Evolutionary conservation across 1,139 yeast species (phyloP), one percentile per base, ranked within the genome.

Genomic region (Protomyces inouyei): DNA sequence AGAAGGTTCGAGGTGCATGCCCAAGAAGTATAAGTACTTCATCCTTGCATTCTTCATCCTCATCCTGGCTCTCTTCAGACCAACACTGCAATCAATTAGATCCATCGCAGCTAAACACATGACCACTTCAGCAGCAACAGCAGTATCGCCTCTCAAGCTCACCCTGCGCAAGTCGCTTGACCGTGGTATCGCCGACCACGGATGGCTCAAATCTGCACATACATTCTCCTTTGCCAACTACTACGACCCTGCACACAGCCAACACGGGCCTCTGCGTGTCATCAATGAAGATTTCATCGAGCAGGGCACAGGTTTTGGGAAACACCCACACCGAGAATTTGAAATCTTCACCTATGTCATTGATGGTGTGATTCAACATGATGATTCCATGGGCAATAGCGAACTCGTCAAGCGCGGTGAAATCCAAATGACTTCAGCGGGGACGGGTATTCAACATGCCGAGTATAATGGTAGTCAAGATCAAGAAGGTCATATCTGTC

Each of bases 401-500:
- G 65, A 61, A 52, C 57, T 56, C 35, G 18, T 61, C 37, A 48
- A 38, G 28, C 55, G 61, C 14, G 65, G 65, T 35, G 61, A 55
- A 52, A 54, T 61, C 28, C 65, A 61, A 46, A 52, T 55, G 53
- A 61, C 61, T 35, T 45, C 51, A 21, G 61, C 65, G 36, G 66
- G 66, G 3, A 59, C 66, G 10, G 66, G 66, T 23, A 64, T 64
- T 35, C 43, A 38, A 9, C 66, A 64, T 56, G 52, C 66, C 38
- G 66, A 64, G 46, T 59, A 54, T 40, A 64, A 64, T 35, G 35
- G 53, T 14, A 32, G 37, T 8, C 14, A 51, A 10, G 32, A 21
- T 16, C 12, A 51, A 10, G 55, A 21, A 37, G 52, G 36, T n/a
- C 66, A 64, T 38, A 52, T 64, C 52, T 53, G 54, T 28, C 66